phyloP scores from a whole-genome alignment of 352 stramenopile species.

The Phytophthora litchii region DNA sequence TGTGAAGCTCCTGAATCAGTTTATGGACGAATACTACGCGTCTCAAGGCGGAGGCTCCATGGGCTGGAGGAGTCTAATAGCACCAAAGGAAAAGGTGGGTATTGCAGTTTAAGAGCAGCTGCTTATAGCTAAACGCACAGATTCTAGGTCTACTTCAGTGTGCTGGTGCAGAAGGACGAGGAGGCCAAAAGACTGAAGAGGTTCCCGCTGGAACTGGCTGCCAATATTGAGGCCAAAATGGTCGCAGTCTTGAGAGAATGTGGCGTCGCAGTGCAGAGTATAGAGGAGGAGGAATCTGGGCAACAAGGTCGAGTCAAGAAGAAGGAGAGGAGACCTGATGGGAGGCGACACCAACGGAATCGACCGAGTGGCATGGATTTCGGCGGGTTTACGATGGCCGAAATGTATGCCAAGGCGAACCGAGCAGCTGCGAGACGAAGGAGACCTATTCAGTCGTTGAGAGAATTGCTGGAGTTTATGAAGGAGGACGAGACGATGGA shows the following conservation, averaged over 20 bases:
- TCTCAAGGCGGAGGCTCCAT: slow-evolving; percentile 15
- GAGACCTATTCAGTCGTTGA: slow-evolving; percentile 44
- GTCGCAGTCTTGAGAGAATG: slow-evolving; percentile 55
- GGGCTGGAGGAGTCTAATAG: slow-evolving; percentile 8
- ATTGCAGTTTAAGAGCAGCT: background rate
- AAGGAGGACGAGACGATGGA: slow-evolving; percentile 39
- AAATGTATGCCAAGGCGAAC: slow-evolving; percentile 45
- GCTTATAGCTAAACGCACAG: background rate
- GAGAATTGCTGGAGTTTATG: slow-evolving; percentile 50
- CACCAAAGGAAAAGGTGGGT: slow-evolving; percentile 25
- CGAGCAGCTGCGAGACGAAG: slow-evolving; percentile 25
- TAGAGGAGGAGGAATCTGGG: slow-evolving; percentile 8
- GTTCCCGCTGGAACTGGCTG: slow-evolving; percentile 50
- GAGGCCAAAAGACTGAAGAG: slow-evolving; percentile 40
- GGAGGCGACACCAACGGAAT: slow-evolving; percentile 15
- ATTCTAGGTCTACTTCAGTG: slow-evolving; percentile 45
- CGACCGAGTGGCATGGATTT: slow-evolving; percentile 57
- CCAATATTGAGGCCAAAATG: slow-evolving; percentile 59
- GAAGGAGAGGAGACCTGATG: slow-evolving; percentile 12
- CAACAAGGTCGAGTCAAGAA: slow-evolving; percentile 13
- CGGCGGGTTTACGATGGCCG: slow-evolving; percentile 46
- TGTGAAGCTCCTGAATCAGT: slow-evolving; percentile 76
- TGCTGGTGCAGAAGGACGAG: background rate
- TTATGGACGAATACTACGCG: slow-evolving; percentile 59
- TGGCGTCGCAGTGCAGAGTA: slow-evolving; percentile 36